Conservation (phyloP, 805 yeast genomes). For the Metschnikowia henanensis region DNA sequence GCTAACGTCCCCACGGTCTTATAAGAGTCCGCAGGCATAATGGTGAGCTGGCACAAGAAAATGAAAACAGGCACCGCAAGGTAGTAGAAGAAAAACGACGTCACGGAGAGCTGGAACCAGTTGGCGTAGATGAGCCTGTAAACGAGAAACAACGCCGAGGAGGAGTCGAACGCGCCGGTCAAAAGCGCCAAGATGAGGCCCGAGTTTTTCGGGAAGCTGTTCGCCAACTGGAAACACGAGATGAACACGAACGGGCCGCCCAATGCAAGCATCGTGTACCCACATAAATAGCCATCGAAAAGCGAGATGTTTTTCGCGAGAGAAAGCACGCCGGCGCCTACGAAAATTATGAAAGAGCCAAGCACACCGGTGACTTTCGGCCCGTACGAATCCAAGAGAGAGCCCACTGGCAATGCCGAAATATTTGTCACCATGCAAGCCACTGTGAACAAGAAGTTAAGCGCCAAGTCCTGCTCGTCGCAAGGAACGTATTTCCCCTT, state of each 20-base stretch:
- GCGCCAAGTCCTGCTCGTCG: conserved; percentile 74
- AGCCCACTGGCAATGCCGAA: conserved; percentile 80
- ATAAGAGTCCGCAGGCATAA: conserved; percentile 82
- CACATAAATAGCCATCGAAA: conserved; percentile 68
- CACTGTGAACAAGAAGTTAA: conserved; percentile 79
- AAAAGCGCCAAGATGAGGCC: conserved; percentile 79
- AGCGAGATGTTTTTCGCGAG: conserved; percentile 32
- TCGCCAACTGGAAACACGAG: conserved; percentile 86
- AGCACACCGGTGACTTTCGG: conserved; percentile 76
- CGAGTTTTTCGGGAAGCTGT: conserved; percentile 78
- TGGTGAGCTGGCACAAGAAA: conserved; percentile 63
- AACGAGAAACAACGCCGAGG: conserved; percentile 80
- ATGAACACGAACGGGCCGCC: conserved; percentile 96
- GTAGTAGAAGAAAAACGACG: conserved; percentile 64
- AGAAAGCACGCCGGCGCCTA: conserved; percentile 54
- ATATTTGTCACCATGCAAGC: conserved; percentile 88
- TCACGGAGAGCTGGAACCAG: conserved; percentile 41
- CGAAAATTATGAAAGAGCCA: conserved; percentile 60
- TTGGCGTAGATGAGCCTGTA: conserved; percentile 67
- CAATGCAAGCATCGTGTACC: conserved; percentile 75
- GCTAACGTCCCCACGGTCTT: conserved; percentile 69
- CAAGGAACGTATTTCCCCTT: conserved; percentile 37
- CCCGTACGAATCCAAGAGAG: conserved; percentile 74
- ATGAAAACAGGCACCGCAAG: conserved; percentile 79
- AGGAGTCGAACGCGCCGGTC: conserved; percentile 93